Evolutionary conservation across 2,329 filamentous ascomycete genomes (phyloP), one percentile per base, ranked within the genome.

Genomic region (Cytospora mali): DNA sequence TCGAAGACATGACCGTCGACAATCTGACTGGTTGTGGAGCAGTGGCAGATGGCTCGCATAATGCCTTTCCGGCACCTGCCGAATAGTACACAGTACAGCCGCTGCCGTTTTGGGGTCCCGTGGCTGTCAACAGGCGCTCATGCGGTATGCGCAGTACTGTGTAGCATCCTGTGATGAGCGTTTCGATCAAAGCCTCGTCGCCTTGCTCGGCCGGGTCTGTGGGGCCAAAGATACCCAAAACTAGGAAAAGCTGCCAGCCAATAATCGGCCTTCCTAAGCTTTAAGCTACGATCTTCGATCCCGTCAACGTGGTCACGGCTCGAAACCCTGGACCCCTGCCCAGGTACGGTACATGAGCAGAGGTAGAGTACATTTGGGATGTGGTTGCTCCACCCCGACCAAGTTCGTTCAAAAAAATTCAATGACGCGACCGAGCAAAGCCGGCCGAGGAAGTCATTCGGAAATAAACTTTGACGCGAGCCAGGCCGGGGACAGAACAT

Each of bases 211-310:
- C 39, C 58, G 58, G 58, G 39, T 23, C 29, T 60, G 50, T 52
- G 58, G 51, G 39, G 5, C 57, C 57, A 33, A 16, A 54, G 35
- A 21, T 52, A 54, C 50, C 46, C 14, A 60, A 59, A 60, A 60
- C 50, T 60, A 62, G 59, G 59, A 57, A 62, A 56, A 62, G 52
- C 59, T 51, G 59, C 27, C 61, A 62, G 53, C 61, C 61, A 62
- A 62, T 62, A 48, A 62, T 62, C 61, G 61, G 61, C 14, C 35
- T 51, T 62, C 23, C 55, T 23, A 42, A 56, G 25, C 46, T 31
- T 62, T 58, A 54, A 62, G 59, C 59, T 54, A 54, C 55, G 61
- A 62, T 62, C 61, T 27, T 59, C 61, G 55, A 62, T 42, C 61
- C 61, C 55, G 55, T 27, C 28, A 27, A 62, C 54, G 46, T 33